phyloP scores from a whole-genome alignment of 2,329 filamentous ascomycete genomes.

The Trichophyton schoenleinii region DNA sequence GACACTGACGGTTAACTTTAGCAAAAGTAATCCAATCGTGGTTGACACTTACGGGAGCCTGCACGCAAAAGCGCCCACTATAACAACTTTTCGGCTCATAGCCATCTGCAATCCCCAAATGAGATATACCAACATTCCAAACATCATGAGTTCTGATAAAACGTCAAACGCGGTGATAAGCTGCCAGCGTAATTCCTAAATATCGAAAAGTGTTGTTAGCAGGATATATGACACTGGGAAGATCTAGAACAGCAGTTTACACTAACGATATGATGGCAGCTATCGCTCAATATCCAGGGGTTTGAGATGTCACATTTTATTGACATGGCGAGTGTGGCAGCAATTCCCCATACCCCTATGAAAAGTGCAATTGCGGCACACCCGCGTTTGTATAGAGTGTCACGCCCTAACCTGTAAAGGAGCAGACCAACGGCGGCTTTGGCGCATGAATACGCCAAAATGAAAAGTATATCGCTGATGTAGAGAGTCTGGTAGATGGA shows the following conservation, averaged over 20 bases:
- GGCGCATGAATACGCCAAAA: constrained; percentile 18
- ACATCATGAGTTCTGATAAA: constrained; percentile 22
- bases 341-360: constrained; percentile 15
- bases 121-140: constrained; percentile 23
- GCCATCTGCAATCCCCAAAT: constrained; percentile 30
- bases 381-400: constrained; percentile 10
- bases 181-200: constrained; percentile 22
- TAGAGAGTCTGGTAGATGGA: constrained; percentile 2
- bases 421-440: constrained; percentile 21
- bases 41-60: constrained; percentile 21
- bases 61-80: constrained; percentile 27
- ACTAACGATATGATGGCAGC: constrained; percentile 7
- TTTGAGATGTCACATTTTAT: constrained; percentile 12
- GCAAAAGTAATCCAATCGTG: neutral
- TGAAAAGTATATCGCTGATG: constrained; percentile 15
- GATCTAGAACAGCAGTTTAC: too few species aligned
- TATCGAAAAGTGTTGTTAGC: neutral
- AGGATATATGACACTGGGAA: neutral
- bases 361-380: constrained; percentile 10
- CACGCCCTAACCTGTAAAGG: constrained; percentile 18
- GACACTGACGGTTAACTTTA: neutral
- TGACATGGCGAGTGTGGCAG: constrained; percentile 15
- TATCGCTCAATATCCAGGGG: constrained; percentile 6
- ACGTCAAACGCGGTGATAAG: constrained; percentile 30
- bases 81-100: constrained; percentile 21